Conservation (phyloP, 495 filamentous ascomycete species). For the Chaetomium cochliodes region DNA sequence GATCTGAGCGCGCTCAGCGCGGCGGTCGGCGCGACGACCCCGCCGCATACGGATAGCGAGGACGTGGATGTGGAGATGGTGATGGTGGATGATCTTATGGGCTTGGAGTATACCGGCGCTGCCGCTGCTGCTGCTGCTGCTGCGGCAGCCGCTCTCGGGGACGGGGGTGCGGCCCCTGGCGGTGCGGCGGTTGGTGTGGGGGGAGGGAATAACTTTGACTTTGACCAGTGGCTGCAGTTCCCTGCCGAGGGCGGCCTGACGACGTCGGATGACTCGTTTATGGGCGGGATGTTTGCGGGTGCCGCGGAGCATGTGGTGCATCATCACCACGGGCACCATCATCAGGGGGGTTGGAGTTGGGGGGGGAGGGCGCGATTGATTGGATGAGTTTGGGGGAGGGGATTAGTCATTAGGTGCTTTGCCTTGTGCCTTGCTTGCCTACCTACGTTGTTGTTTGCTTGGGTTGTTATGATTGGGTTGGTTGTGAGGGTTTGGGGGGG, state of each 20-base stretch:
- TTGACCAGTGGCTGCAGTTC: constrained; percentile 48
- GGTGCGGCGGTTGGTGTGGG: background rate
- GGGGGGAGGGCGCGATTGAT: background rate
- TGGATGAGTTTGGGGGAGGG: constrained; percentile 13
- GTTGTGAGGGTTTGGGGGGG: background rate
- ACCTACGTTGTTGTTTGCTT: background rate
- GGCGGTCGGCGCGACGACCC: constrained; percentile 9
- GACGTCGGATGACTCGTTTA: constrained; percentile 24
- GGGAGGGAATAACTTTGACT: constrained; percentile 40
- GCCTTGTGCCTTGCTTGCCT: too few relatives aligned
- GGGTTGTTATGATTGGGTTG: background rate
- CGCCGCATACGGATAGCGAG: constrained; percentile 29
- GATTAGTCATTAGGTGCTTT: constrained; percentile 8
- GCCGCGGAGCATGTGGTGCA: background rate
- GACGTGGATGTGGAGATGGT: constrained; percentile 23
- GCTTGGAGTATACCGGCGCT: constrained; percentile 3
- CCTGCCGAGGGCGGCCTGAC: constrained; percentile 36
- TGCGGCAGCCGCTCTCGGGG: background rate
- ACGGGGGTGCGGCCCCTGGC: background rate
- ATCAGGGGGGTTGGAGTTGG: background rate
- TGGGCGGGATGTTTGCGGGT: constrained; percentile 24
- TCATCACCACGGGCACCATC: background rate
- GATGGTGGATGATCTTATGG: constrained; percentile 15
- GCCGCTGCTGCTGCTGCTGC: constrained; percentile 1
- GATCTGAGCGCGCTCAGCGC: background rate